phyloP scores from a whole-genome alignment of 1,139 yeast genomes.

The Geotrichum restrictum region DNA sequence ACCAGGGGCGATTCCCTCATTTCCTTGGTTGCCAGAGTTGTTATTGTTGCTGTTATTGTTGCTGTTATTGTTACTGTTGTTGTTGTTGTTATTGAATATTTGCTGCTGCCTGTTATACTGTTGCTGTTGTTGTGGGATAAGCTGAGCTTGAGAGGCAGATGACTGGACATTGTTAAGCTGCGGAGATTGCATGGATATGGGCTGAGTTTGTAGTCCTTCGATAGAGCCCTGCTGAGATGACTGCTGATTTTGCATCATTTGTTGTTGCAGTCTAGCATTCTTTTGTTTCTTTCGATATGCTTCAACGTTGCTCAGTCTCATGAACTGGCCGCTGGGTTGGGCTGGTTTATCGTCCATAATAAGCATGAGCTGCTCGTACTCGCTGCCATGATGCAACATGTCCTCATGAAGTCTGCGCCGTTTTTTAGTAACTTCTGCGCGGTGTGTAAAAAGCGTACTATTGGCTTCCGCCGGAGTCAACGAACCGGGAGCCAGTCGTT shows the following conservation, averaged over 20 bases:
- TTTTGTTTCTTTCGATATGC: slow-evolving; percentile 40
- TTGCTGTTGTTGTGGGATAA: slow-evolving; percentile 10
- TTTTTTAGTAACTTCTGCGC: slow-evolving; percentile 30
- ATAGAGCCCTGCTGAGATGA: slow-evolving; percentile 21
- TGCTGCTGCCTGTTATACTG: neutral
- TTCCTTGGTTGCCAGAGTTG: neutral
- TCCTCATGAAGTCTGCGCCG: slow-evolving; percentile 53
- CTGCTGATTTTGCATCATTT: slow-evolving; percentile 26
- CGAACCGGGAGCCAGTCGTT: slow-evolving; percentile 3
- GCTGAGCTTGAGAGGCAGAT: neutral
- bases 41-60: neutral
- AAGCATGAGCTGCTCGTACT: slow-evolving; percentile 87
- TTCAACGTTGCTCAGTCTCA: slow-evolving; percentile 43
- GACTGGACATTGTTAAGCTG: neutral
- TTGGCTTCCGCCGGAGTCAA: slow-evolving; percentile 16
- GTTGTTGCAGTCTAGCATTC: slow-evolving; percentile 31
- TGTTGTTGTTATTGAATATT: neutral
- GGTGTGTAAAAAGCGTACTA: slow-evolving; percentile 25
- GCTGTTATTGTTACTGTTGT: neutral
- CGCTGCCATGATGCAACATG: slow-evolving; percentile 64
- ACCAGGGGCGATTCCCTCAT: neutral
- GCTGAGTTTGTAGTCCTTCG: slow-evolving; percentile 26
- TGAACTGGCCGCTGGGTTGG: slow-evolving; percentile 39
- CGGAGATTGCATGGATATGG: slow-evolving; percentile 9
- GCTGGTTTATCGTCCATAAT: slow-evolving; percentile 39